These are phyloP conservation scores for Penium margaritaceum DNA, from an alignment of 139 green algal species.

Conservation along the genomic window DNA sequence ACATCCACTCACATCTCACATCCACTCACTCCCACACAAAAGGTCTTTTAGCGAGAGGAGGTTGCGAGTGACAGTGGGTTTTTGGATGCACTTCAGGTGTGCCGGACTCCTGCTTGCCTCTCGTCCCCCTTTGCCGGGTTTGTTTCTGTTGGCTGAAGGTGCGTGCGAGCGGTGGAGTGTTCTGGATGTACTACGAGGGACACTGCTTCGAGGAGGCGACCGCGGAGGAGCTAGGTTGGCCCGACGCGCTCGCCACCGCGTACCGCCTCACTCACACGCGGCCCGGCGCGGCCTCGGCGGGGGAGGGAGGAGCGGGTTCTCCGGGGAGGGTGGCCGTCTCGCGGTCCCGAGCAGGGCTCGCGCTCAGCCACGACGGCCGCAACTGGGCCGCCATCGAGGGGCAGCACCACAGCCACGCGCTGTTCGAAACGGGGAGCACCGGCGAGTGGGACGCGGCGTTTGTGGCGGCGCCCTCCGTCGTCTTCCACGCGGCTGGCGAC, in stretches of 20 bases:
- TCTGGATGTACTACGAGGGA: conserved; percentile 92
- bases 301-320: neutral
- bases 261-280: too few relatives aligned
- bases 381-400: conserved; percentile 94
- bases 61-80: too few relatives aligned
- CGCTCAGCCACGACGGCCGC: conserved; percentile 74
- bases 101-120: too few relatives aligned
- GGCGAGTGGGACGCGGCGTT: conserved; percentile 78
- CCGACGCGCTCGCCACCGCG: too few relatives aligned
- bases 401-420: conserved; percentile 72
- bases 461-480: conserved; percentile 58
- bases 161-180: conserved; percentile 60
- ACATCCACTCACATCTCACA: too few relatives aligned
- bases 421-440: conserved; percentile 74
- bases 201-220: conserved; percentile 56
- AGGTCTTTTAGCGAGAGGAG: too few relatives aligned
- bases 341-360: conserved; percentile 67
- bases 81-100: too few relatives aligned
- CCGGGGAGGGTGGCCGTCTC: conserved; percentile 61
- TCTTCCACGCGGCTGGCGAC: conserved; percentile 30
- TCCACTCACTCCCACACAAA: too few relatives aligned
- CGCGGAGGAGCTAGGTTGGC: conserved; percentile 1
- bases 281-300: too few relatives aligned
- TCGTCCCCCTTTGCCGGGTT: too few relatives aligned
- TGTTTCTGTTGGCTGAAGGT: too few relatives aligned